Base-by-base conservation (phyloP, 306 rosid genomes). In the Sesbania bispinosa region DNA sequence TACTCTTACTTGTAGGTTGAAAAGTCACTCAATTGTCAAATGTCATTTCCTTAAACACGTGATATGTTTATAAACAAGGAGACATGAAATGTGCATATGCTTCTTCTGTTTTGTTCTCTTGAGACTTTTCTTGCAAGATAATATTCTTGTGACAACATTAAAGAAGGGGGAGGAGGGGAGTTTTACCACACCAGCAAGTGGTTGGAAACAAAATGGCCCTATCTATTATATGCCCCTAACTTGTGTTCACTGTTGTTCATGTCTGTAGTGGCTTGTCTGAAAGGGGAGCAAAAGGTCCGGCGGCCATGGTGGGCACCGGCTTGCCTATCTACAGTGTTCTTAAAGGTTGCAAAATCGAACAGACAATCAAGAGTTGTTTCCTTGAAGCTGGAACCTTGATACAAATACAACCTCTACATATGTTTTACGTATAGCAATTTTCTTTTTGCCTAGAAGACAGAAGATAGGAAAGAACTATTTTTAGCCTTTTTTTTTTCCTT, bases 261-360 rank as follows among this genome's bases (percentile, higher is more conserved):
- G 58, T 77, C 63, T 85, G 60, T 84, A 95, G 99, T 95, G 92
- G 99, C 99, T 75, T 95, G 99, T 84, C 80, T 95, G 81, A 95
- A 95, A 85, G 99, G 99, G 72, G 99, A 95, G 85, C 97, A 95
- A 74, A 91, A 91, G 83, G 92, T 95, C 23, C 93, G 97, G 26
- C 90, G 99, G 83, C 99, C 97, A 36, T 95, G 99, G 99, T 95
- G 99, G 99, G 99, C 99, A 21, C 99, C 99, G 5, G 84, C 99
- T 6, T 91, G 97, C 81, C 96, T 95, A 60, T 95, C 93, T 0
- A 79, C 85, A 69, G 85, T 91, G 79, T 95, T 95, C 80, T 86
- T 76, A 60, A 95, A 89, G 88, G 89, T 84, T 81, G 96, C 96
- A 11, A 95, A 89, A 81, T 95, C 92, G 79, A 95, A 95, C 85